Conservation (phyloP, 495 filamentous ascomycete species). For the Podospora appendiculata region DNA sequence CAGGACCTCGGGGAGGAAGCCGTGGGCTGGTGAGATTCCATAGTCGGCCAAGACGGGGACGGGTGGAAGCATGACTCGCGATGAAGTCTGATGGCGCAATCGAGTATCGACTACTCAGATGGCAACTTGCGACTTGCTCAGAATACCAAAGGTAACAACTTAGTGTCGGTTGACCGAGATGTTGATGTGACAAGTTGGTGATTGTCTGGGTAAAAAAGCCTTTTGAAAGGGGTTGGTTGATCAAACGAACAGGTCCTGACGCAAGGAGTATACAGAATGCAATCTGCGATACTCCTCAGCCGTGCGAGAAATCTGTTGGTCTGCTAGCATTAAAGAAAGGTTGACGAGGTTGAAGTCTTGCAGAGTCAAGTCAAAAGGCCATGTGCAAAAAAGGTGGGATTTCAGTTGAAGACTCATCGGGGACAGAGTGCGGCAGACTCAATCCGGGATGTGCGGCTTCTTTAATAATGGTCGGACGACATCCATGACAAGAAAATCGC, state of each 20-base stretch:
- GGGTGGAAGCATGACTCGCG: slow-evolving; percentile 67
- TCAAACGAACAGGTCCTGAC: slow-evolving; percentile 39
- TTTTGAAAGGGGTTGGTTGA: neutral
- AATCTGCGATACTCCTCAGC: slow-evolving; percentile 55
- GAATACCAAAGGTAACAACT: slow-evolving; percentile 4
- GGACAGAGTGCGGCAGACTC: neutral
- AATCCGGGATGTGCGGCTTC: neutral
- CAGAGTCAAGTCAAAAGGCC: neutral
- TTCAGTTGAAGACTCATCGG: neutral
- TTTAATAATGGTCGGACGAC: neutral
- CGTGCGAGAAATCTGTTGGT: slow-evolving; percentile 35
- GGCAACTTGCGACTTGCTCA: slow-evolving; percentile 5
- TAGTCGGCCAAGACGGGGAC: slow-evolving; percentile 76
- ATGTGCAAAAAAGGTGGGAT: neutral
- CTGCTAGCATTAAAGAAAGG: slow-evolving; percentile 23
- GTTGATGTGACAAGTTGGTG: neutral
- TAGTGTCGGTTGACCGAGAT: neutral
- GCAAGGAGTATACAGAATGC: slow-evolving; percentile 54
- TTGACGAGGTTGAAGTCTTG: neutral
- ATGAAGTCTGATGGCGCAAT: too few relatives aligned
- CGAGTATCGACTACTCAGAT: too few relatives aligned
- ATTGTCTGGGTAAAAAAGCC: too few relatives aligned
- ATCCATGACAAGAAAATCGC: neutral
- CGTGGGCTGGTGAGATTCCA: slow-evolving; percentile 75
- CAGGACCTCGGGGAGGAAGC: slow-evolving; percentile 80